Conservation (phyloP, 805 yeast species). For the Komagataella pastoris region DNA sequence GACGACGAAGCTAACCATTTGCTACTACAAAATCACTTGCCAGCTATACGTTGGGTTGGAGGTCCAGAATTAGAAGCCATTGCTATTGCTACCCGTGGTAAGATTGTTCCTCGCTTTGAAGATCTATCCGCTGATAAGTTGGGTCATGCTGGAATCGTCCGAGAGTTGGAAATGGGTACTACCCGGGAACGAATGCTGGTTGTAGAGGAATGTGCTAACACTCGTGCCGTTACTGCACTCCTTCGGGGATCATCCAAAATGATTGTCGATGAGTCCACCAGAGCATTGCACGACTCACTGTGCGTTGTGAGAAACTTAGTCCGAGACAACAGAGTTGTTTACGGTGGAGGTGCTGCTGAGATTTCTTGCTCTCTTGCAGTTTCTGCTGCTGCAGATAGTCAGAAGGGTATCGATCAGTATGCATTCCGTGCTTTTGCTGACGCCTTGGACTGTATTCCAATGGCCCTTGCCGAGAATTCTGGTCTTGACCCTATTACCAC, state of each 20-base stretch:
- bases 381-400: conserved; percentile 81
- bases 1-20: conserved; percentile 97
- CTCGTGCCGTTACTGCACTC: conserved; percentile 85
- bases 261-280: conserved; percentile 94
- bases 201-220: conserved; percentile 77
- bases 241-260: conserved; percentile 93
- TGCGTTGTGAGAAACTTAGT: conserved; percentile 96
- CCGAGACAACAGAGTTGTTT: conserved; percentile 86
- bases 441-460: conserved; percentile 86
- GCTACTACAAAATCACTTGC: conserved; percentile 73
- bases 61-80: conserved; percentile 92
- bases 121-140: conserved; percentile 72
- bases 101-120: conserved; percentile 95
- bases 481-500: conserved; percentile 93
- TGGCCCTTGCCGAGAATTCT: conserved; percentile 93
- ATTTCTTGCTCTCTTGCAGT: conserved; percentile 87
- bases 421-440: conserved; percentile 91
- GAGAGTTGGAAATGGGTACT: conserved; percentile 90
- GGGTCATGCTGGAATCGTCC: conserved; percentile 76
- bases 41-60: conserved; percentile 99
- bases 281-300: conserved; percentile 92
- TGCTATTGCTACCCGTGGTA: conserved; percentile 95
- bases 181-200: conserved; percentile 94
- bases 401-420: conserved; percentile 92
- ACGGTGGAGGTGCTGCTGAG: conserved; percentile 99